Conservation (phyloP, 805 yeast species). For the Lipomyces starkeyi region DNA sequence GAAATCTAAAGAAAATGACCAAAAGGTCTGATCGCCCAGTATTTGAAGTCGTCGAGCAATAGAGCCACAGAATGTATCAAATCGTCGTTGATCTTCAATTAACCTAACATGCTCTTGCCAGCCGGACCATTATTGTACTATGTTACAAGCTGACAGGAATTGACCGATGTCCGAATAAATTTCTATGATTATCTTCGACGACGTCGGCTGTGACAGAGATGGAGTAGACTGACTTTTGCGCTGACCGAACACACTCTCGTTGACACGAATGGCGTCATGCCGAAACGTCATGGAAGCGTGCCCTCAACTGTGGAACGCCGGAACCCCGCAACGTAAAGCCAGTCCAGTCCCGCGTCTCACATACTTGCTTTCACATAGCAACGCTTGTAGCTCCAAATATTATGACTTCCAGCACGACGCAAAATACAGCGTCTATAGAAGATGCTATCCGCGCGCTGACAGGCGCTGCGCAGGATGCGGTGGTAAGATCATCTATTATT, state of each 20-base stretch:
- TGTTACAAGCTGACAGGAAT: not conserved
- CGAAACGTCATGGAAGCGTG: not conserved
- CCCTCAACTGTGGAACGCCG: not conserved
- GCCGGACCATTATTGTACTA: not conserved
- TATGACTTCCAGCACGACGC: conserved; percentile 16
- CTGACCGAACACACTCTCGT: not conserved
- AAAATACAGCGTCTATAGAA: conserved; percentile 7
- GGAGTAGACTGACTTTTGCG: not conserved
- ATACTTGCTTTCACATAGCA: not conserved
- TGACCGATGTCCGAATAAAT: not conserved
- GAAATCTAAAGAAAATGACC: not conserved
- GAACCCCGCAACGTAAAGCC: not conserved
- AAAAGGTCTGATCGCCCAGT: not conserved
- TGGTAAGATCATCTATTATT: conserved; percentile 21
- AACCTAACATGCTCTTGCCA: not conserved
- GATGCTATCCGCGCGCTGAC: conserved; percentile 27
- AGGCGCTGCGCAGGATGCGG: conserved; percentile 35
- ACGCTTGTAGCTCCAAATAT: not conserved
- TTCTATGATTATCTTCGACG: not conserved
- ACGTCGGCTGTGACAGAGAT: no score
- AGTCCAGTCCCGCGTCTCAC: not conserved
- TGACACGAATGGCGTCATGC: not conserved
- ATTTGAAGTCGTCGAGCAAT: not conserved
- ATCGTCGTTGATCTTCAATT: not conserved
- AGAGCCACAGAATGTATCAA: not conserved